Evolutionary conservation across 164 flowering plant species (phyloP), one percentile per base, ranked within the genome.

Genomic region (Chimonanthus praecox): DNA sequence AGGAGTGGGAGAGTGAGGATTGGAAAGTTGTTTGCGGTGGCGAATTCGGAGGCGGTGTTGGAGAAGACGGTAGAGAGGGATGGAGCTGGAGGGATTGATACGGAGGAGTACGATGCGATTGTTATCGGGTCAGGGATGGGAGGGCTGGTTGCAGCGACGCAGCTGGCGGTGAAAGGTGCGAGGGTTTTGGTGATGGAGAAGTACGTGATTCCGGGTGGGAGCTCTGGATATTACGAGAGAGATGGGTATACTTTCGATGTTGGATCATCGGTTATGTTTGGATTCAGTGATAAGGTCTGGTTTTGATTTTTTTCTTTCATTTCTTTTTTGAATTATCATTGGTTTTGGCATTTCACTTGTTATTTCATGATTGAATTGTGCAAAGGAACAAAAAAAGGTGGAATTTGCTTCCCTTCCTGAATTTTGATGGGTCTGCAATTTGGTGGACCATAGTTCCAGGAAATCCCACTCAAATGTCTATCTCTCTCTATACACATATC

Each of bases 261-360:
- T 71, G 97, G 99, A n/a, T 93, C 99, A 45, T 95, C 99, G 3
- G 99, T 95, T 21, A 93, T 95, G 99, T 91, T 95, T 69, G 99
- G 99, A n/a, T 91, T 89, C 87, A 87, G 98, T 58, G 94, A 94
- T 58, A 94, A 92, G 98, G 98, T 94, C 48, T 69, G 82, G 58
- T 58, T 46, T 74, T 13, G 43, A 11, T 62, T 6, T n/a, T 21
- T 50, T 10, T 71, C 9, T 47, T 15, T 9, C 20, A 7, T 8
- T 43, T 49, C 10, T 20, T 5, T 9, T 33, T 73, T 21, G 21
- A 49, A n/a, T 7, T 15, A 51, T 20, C n/a, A 62, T 44, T 33
- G 45, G 33, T 44, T 44, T 51, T 51, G 58, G 58, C 13, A 15
- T 51, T 51, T 51, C 13, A 10, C 58, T 51, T 51, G 13, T 11